phyloP scores from a whole-genome alignment of 2,329 filamentous ascomycete genomes.

The Cercospora sojina region DNA sequence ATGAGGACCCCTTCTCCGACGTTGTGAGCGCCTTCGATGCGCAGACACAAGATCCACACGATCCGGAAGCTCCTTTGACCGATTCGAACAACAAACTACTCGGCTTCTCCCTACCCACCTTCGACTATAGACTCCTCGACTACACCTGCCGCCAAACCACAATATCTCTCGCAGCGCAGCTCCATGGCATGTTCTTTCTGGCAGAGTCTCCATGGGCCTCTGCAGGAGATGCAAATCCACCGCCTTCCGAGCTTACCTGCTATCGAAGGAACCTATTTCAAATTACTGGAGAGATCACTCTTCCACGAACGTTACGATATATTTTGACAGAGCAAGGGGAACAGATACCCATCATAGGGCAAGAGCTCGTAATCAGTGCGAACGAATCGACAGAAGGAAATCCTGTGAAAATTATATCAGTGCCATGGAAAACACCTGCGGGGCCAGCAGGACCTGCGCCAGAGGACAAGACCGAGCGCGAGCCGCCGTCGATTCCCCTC shows the following conservation, averaged over 20 bases:
- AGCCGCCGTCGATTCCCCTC: constrained; percentile 78
- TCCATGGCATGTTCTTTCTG: constrained; percentile 86
- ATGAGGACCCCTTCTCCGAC: constrained; percentile 54
- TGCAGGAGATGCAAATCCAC: constrained; percentile 55
- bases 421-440: constrained; percentile 95
- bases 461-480: constrained; percentile 72
- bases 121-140: constrained; percentile 63
- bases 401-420: constrained; percentile 87
- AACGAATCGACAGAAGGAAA: constrained; percentile 95
- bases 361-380: constrained; percentile 86
- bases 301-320: constrained; percentile 74
- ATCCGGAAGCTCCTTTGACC: constrained; percentile 55
- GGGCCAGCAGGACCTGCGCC: constrained; percentile 62
- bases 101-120: constrained; percentile 50
- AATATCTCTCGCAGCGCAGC: constrained; percentile 68
- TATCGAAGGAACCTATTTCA: constrained; percentile 95
- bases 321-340: constrained; percentile 82
- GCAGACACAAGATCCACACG: constrained; percentile 40
- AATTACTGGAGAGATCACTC: constrained; percentile 83
- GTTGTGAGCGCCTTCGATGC: constrained; percentile 51
- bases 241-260: constrained; percentile 85
- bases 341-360: constrained; percentile 74
- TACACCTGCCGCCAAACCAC: constrained; percentile 64
- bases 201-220: constrained; percentile 71
- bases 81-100: constrained; percentile 62